Conservation (phyloP, 306 rosid genomes). For the Cicer bijugum region DNA sequence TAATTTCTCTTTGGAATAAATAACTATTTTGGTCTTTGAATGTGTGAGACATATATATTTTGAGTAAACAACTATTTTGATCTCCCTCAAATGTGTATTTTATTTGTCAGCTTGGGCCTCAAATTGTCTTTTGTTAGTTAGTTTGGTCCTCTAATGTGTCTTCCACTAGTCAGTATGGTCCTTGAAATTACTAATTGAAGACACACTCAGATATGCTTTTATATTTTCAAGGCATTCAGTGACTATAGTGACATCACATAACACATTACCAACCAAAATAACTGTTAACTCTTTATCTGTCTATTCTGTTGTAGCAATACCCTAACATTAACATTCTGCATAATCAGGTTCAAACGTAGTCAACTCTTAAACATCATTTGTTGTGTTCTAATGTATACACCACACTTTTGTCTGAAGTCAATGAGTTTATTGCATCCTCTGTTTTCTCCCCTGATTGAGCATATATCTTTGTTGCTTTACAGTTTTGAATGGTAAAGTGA, state of each 20-base stretch:
- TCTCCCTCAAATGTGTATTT: background rate
- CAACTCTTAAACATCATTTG: conserved; percentile 17
- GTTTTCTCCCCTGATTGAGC: conserved; percentile 21
- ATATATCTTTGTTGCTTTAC: conserved; percentile 32
- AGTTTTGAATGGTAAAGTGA: conserved; percentile 88
- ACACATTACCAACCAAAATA: background rate
- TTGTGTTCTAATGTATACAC: conserved; percentile 14
- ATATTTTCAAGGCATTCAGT: background rate
- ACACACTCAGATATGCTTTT: background rate
- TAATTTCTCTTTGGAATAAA: background rate
- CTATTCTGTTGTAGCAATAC: background rate
- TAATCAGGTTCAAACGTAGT: conserved; percentile 10
- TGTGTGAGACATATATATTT: background rate
- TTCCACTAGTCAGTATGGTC: background rate
- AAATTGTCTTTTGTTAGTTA: background rate
- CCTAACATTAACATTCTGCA: conserved; percentile 21
- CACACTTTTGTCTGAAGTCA: conserved; percentile 29
- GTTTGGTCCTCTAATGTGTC: background rate
- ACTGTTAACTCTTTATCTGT: background rate
- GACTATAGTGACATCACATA: background rate
- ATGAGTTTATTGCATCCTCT: conserved; percentile 28
- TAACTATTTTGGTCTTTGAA: background rate
- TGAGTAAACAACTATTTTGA: too few relatives aligned
- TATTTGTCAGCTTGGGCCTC: background rate
- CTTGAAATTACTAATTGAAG: background rate